phyloP scores from a whole-genome alignment of 169 alveolate genomes.

The Sarcocystis neurona region DNA sequence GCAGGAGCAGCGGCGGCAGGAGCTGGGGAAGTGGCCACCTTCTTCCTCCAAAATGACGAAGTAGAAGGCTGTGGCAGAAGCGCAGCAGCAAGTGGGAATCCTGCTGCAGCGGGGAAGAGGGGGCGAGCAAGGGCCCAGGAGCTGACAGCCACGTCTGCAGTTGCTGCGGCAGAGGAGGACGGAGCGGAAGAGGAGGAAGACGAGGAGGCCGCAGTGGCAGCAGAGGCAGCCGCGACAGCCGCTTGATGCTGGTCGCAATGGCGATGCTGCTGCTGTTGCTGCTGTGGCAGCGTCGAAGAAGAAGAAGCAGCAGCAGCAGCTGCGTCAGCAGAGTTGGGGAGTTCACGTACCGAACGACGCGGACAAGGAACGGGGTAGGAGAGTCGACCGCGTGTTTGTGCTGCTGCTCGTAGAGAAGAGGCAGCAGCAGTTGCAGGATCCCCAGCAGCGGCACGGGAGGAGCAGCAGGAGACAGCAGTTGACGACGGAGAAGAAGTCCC shows the following conservation, averaged over 20 bases:
- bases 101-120: background rate
- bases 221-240: background rate
- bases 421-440: background rate
- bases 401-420: too few relatives aligned
- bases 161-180: background rate
- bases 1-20: background rate
- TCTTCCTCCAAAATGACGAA: too few relatives aligned
- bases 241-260: background rate
- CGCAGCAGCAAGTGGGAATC: too few relatives aligned
- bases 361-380: too few relatives aligned
- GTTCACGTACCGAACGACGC: background rate
- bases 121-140: background rate
- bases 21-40: background rate
- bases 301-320: background rate
- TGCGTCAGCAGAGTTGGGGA: background rate
- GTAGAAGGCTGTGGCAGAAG: too few relatives aligned
- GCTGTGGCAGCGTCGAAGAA: background rate
- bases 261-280: background rate
- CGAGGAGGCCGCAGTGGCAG: background rate
- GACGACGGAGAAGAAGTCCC: too few relatives aligned
- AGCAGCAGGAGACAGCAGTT: too few relatives aligned
- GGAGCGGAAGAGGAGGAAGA: background rate
- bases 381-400: too few relatives aligned
- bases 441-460: too few relatives aligned
- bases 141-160: background rate